Evolutionary conservation across 495 filamentous ascomycete genomes (phyloP).

Genomic region (Tuber aestivum): DNA sequence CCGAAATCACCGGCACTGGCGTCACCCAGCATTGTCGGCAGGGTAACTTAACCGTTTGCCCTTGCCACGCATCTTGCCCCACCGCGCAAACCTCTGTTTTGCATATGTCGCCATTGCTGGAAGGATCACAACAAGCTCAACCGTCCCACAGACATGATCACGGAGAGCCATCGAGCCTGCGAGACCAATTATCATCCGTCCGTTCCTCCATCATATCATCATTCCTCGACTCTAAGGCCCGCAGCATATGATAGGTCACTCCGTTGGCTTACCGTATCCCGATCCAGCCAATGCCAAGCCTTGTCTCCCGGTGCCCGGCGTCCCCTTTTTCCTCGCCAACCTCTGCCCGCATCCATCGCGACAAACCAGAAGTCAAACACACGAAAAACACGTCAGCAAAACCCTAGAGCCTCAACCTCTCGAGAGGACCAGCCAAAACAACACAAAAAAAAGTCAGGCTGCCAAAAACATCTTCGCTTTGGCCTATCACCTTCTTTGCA

Average conservation of each 20-base stretch:
- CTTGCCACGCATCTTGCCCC: too few relatives aligned
- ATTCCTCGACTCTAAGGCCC: background rate
- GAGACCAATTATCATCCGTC: background rate
- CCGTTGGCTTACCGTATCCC: background rate
- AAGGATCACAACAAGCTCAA: background rate
- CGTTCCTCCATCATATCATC: background rate
- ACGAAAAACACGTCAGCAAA: background rate
- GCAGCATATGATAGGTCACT: background rate
- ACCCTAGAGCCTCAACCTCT: constrained; percentile 7
- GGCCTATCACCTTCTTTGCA: background rate
- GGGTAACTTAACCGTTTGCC: background rate
- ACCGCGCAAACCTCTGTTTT: too few relatives aligned
- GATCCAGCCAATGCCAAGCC: background rate
- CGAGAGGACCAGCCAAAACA: background rate
- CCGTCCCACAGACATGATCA: background rate
- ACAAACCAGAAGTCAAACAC: background rate
- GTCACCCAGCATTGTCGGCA: background rate
- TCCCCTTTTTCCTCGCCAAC: background rate
- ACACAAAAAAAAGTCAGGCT: background rate
- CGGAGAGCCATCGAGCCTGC: background rate
- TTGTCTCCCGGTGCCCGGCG: background rate
- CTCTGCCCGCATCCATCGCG: background rate
- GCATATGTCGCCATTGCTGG: background rate
- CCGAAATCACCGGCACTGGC: background rate
- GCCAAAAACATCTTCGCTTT: background rate